phyloP scores from a whole-genome alignment of 257 asterid genomes.

The Scutellaria barbata region DNA sequence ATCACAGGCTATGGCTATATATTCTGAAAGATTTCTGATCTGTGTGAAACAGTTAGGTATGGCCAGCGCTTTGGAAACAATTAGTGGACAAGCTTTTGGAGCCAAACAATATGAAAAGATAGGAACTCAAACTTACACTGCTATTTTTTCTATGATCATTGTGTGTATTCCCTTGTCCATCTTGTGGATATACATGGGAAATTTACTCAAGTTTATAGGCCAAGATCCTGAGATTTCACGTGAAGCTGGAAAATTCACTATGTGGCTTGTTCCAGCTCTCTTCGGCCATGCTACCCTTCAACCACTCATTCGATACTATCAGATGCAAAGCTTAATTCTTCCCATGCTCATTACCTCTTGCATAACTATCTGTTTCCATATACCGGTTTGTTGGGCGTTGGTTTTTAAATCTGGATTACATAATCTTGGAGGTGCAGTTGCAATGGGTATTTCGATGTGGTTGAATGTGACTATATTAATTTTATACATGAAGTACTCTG shows the following conservation, averaged over 20 bases:
- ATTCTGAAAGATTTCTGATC: not conserved
- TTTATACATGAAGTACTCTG: conserved; percentile 55
- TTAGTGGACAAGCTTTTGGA: conserved; percentile 86
- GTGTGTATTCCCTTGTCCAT: conserved; percentile 65
- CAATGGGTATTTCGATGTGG: conserved; percentile 67
- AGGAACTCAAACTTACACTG: conserved; percentile 80
- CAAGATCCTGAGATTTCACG: conserved; percentile 82
- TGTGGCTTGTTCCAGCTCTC: conserved; percentile 71
- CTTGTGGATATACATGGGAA: conserved; percentile 62
- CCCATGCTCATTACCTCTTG: conserved; percentile 65
- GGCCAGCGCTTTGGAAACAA: conserved; percentile 84
- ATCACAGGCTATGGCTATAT: not conserved
- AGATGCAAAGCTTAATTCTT: conserved; percentile 62
- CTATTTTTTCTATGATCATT: conserved; percentile 52
- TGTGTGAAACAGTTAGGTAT: conserved; percentile 64
- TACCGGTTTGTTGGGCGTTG: conserved; percentile 58
- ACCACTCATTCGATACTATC: conserved; percentile 58
- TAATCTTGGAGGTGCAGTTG: conserved; percentile 63
- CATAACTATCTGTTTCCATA: conserved; percentile 56
- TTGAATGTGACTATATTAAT: conserved; percentile 52
- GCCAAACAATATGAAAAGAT: conserved; percentile 75
- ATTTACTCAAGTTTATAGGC: conserved; percentile 53
- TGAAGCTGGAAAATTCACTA: conserved; percentile 71
- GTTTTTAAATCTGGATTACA: conserved; percentile 50
- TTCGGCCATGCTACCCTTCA: conserved; percentile 66